Conservation (phyloP, 495 filamentous ascomycete species). For the Astrocystis sublimbata region DNA sequence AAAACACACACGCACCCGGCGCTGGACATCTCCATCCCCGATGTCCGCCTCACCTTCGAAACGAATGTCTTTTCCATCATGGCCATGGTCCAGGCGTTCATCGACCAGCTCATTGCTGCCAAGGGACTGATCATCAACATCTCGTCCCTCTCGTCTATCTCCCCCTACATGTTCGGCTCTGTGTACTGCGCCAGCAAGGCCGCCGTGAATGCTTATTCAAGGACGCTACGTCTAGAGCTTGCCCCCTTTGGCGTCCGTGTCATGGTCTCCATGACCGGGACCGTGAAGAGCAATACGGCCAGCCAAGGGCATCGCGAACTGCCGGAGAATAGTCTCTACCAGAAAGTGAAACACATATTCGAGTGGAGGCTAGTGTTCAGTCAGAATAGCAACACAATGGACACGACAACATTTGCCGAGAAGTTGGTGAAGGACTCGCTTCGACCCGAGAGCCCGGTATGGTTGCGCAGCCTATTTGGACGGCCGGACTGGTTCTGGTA, state of each 20-base stretch:
- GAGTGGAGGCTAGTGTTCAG: slow-evolving; percentile 46
- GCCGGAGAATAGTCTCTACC: slow-evolving; percentile 45
- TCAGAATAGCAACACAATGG: slow-evolving; percentile 44
- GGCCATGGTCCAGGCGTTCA: slow-evolving; percentile 56
- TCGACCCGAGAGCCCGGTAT: slow-evolving; percentile 32
- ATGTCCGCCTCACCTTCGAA: slow-evolving; percentile 58
- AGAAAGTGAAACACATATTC: slow-evolving; percentile 41
- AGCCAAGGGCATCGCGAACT: slow-evolving; percentile 38
- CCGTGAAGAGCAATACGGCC: slow-evolving; percentile 49
- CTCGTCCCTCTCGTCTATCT: slow-evolving; percentile 49
- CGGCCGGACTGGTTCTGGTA: slow-evolving; percentile 52
- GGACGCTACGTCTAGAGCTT: slow-evolving; percentile 56
- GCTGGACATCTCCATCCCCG: slow-evolving; percentile 52
- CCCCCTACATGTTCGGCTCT: slow-evolving; percentile 49
- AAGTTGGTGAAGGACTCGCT: slow-evolving; percentile 42
- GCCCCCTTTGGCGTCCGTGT: slow-evolving; percentile 56
- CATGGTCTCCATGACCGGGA: slow-evolving; percentile 53
- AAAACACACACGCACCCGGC: slow-evolving; percentile 52
- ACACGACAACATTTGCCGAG: slow-evolving; percentile 41
- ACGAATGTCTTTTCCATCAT: slow-evolving; percentile 64
- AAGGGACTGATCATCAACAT: slow-evolving; percentile 59
- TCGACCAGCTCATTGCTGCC: slow-evolving; percentile 51
- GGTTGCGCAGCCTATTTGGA: slow-evolving; percentile 38
- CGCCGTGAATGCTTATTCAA: slow-evolving; percentile 50
- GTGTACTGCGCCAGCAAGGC: slow-evolving; percentile 57